Percentiles rank a stretch among this genome's conserved stretches.
phyloP scores from a whole-genome alignment of 139 green algal species.

The Dunaliella primolecta region DNA sequence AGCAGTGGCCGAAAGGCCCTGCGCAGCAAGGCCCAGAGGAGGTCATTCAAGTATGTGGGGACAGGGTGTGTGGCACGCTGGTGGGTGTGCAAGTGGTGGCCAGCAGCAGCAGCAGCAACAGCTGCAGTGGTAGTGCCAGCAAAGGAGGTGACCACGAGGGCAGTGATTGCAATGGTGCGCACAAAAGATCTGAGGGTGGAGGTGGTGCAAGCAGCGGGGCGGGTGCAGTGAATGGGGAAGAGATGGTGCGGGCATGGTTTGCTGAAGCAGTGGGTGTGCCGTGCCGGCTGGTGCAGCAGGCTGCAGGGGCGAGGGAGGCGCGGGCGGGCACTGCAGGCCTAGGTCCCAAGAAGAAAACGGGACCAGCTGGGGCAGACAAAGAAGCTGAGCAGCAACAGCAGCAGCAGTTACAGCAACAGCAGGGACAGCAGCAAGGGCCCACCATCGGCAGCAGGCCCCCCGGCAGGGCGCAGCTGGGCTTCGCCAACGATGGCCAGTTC shows the following conservation, averaged over 20 bases:
- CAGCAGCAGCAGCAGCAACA: conserved; percentile 4
- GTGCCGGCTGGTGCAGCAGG: conserved; percentile 68
- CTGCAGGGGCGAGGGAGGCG: conserved; percentile 12
- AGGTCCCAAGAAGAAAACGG: not conserved
- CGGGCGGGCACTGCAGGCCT: conserved; percentile 1
- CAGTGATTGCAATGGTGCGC: not conserved
- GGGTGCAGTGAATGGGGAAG: not conserved
- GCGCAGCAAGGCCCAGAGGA: conserved; percentile 10
- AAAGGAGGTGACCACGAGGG: not conserved
- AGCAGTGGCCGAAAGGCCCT: not conserved
- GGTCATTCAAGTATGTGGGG: conserved; percentile 46
- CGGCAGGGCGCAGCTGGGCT: conserved; percentile 33
- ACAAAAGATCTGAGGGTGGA: too few species aligned
- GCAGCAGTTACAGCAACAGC: not conserved
- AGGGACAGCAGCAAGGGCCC: conserved; percentile 1
- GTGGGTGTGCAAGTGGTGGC: conserved; percentile 8
- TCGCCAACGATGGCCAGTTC: conserved; percentile 85
- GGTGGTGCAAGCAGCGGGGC: not conserved
- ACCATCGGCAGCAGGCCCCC: not conserved
- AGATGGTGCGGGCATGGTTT: conserved; percentile 59
- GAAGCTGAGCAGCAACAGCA: not conserved
- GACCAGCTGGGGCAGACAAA: not conserved
- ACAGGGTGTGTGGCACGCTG: conserved; percentile 38
- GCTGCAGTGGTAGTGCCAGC: not conserved
- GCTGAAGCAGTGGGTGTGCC: conserved; percentile 54